Evolutionary conservation across 1,139 yeast species (phyloP).

Genomic region (Lodderomyces jiufengensis): DNA sequence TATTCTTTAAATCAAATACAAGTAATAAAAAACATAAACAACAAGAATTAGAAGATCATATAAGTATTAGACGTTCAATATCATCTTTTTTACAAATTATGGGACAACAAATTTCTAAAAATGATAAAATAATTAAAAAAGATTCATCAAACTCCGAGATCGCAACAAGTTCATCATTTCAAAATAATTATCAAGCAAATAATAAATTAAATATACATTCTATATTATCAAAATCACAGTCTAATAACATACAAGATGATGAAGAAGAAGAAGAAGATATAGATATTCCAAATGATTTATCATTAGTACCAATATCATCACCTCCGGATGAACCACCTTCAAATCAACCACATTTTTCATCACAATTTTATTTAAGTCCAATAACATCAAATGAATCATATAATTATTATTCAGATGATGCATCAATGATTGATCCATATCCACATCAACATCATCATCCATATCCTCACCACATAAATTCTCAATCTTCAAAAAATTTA

Average conservation of each 20-base stretch:
- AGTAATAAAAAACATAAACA: neutral
- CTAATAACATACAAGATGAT: neutral
- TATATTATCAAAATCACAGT: constrained; percentile 1
- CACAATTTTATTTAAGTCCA: constrained; percentile 33
- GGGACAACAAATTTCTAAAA: constrained; percentile 8
- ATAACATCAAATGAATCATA: constrained; percentile 33
- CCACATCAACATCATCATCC: constrained; percentile 2
- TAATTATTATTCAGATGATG: constrained; percentile 9
- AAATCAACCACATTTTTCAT: constrained; percentile 15
- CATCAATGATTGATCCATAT: constrained; percentile 3
- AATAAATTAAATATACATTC: neutral
- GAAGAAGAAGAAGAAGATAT: neutral
- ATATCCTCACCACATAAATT: neutral
- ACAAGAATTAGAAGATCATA: constrained; percentile 1
- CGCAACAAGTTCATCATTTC: neutral
- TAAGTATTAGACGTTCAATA: constrained; percentile 1
- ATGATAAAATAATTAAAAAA: neutral
- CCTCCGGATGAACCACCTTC: constrained; percentile 11
- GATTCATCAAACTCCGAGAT: neutral
- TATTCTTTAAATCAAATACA: too few species aligned
- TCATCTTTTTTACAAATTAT: constrained; percentile 3
- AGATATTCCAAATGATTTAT: constrained; percentile 5
- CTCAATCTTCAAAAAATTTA: neutral
- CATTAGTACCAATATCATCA: constrained; percentile 14
- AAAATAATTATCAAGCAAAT: neutral